A percentile compares a stretch with the other conserved stretches of the same genome.
phyloP scores from a whole-genome alignment of 2,329 filamentous ascomycete genomes.

The Talaromyces sp. region DNA sequence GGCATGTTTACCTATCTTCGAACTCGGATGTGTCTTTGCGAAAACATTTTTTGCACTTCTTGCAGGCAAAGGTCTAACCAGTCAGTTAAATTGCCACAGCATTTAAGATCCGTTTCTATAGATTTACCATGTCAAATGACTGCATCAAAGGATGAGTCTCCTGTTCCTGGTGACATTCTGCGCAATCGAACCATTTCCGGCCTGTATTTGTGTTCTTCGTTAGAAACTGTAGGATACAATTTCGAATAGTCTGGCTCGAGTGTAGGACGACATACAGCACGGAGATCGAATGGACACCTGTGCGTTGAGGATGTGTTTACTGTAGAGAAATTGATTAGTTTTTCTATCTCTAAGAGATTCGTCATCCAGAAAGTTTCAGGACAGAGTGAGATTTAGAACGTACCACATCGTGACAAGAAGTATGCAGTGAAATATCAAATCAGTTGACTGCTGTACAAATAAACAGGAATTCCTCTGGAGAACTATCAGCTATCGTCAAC shows the following conservation, averaged over 20 bases:
- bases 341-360: not conserved
- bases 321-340: constrained; percentile 37
- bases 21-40: constrained; percentile 89
- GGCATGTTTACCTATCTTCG: constrained; percentile 64
- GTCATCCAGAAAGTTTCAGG: not conserved
- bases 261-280: constrained; percentile 66
- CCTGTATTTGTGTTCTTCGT: constrained; percentile 48
- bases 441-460: not conserved
- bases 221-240: not conserved
- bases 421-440: not conserved
- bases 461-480: not conserved
- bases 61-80: constrained; percentile 74
- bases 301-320: constrained; percentile 97
- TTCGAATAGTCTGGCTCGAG: constrained; percentile 2
- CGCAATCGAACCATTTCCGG: constrained; percentile 98
- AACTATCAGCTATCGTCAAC: not conserved
- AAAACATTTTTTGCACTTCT: constrained; percentile 98
- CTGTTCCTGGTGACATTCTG: constrained; percentile 83
- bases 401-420: constrained; percentile 10
- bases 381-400: not conserved
- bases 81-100: not conserved
- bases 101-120: not conserved
- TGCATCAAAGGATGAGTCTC: constrained; percentile 74
- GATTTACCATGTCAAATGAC: constrained; percentile 71
- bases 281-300: constrained; percentile 94